Conservation (phyloP, 1,284 basidiomycete species). For the Anthracocystis panici-leucophaei region DNA sequence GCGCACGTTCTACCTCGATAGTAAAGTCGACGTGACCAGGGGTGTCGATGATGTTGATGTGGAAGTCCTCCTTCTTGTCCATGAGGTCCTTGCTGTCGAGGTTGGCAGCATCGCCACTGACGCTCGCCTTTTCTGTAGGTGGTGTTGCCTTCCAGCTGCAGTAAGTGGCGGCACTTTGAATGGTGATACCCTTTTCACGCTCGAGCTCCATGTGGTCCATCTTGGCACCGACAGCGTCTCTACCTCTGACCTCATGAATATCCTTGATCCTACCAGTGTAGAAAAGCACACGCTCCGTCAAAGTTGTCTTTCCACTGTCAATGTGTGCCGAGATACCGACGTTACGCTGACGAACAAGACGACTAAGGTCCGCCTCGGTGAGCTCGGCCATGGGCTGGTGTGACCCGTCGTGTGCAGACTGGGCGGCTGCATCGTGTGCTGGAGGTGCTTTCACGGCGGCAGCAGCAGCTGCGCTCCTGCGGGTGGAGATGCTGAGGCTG, state of each 20-base stretch:
- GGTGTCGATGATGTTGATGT: slow-evolving; percentile 99
- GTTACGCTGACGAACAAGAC: slow-evolving; percentile 70
- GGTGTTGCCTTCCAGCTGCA: slow-evolving; percentile 88
- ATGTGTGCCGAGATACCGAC: slow-evolving; percentile 72
- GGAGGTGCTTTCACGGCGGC: slow-evolving; percentile 29
- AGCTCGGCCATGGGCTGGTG: slow-evolving; percentile 43
- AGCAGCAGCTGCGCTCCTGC: slow-evolving; percentile 31
- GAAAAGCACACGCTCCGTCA: slow-evolving; percentile 96
- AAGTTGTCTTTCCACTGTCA: slow-evolving; percentile 97
- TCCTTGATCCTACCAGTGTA: slow-evolving; percentile 96
- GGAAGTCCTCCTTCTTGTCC: slow-evolving; percentile 78
- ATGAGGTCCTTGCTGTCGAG: slow-evolving; percentile 43
- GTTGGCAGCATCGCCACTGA: slow-evolving; percentile 68
- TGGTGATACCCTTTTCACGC: slow-evolving; percentile 98
- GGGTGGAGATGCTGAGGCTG: slow-evolving; percentile 29
- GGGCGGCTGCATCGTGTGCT: slow-evolving; percentile 41
- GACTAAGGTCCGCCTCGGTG: slow-evolving; percentile 61
- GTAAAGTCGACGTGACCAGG: slow-evolving; percentile 99
- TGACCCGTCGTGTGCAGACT: slow-evolving; percentile 25
- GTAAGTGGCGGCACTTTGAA: slow-evolving; percentile 97
- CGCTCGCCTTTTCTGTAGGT: slow-evolving; percentile 68
- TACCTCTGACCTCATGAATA: slow-evolving; percentile 96
- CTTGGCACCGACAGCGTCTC: slow-evolving; percentile 96
- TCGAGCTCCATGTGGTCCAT: slow-evolving; percentile 99
- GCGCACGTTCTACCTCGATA: slow-evolving; percentile 96